Evolutionary conservation across 2,329 filamentous ascomycete species (phyloP).

Genomic region (Rachicladosporium sp.): DNA sequence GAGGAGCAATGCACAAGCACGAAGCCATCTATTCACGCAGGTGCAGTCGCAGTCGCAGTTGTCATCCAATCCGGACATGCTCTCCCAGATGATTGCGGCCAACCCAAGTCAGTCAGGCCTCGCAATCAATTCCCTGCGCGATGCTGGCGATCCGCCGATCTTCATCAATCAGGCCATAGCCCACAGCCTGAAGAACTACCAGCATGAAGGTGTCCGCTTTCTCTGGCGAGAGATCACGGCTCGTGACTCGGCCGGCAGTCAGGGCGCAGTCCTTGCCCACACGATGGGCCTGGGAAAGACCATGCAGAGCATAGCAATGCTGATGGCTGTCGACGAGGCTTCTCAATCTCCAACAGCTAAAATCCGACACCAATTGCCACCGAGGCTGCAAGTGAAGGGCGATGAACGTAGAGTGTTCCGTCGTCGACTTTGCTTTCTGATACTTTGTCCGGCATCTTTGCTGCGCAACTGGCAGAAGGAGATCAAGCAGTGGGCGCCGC

Average conservation of each 20-base stretch:
- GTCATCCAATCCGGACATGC: slow-evolving; percentile 10
- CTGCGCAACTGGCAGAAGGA: slow-evolving; percentile 79
- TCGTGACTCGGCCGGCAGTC: slow-evolving; percentile 34
- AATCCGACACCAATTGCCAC: slow-evolving; percentile 55
- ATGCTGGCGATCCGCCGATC: slow-evolving; percentile 47
- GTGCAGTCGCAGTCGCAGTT: slow-evolving; percentile 8
- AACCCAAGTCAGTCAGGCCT: slow-evolving; percentile 20
- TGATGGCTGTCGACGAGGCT: slow-evolving; percentile 60
- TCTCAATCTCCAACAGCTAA: slow-evolving; percentile 44
- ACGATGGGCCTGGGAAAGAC: slow-evolving; percentile 91
- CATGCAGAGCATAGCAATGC: slow-evolving; percentile 74
- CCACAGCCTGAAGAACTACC: slow-evolving; percentile 60
- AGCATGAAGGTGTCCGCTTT: slow-evolving; percentile 70
- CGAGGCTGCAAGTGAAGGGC: slow-evolving; percentile 35
- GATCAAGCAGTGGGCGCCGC: slow-evolving; percentile 51
- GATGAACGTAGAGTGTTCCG: slow-evolving; percentile 2
- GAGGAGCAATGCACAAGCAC: slow-evolving; percentile 10
- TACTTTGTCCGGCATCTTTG: slow-evolving; percentile 64
- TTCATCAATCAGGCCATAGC: slow-evolving; percentile 55
- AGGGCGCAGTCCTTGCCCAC: slow-evolving; percentile 75
- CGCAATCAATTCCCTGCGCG: slow-evolving; percentile 56
- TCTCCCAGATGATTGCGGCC: slow-evolving; percentile 10
- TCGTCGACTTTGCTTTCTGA: slow-evolving; percentile 49
- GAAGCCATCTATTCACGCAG: background rate
- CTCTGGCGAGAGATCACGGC: slow-evolving; percentile 75